Conservation (phyloP, 345 rosid species). For the Carallia brachiata region DNA sequence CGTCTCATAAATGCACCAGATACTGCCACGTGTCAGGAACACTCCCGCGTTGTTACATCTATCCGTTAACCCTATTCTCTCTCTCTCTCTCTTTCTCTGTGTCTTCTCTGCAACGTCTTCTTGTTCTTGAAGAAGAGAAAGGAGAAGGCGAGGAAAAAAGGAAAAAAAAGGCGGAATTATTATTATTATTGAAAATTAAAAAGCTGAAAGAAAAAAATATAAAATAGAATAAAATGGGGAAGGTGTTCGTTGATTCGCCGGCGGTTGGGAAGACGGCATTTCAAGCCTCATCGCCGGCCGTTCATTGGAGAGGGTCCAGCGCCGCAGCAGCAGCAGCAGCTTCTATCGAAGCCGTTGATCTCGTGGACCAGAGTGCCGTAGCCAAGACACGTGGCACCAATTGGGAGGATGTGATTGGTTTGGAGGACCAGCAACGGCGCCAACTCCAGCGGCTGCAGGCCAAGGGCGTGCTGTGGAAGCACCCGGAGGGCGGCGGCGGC, state of each 20-base stretch:
- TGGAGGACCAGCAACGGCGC: slow-evolving; percentile 89
- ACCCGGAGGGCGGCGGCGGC: slow-evolving; percentile 31
- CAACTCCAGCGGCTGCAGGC: slow-evolving; percentile 69
- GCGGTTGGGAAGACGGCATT: slow-evolving; percentile 40
- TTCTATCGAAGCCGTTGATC: slow-evolving; percentile 46
- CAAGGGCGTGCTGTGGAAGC: slow-evolving; percentile 87
- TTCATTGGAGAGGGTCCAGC: slow-evolving; percentile 51
- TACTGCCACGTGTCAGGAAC: slow-evolving; percentile 45
- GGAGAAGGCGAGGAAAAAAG: not conserved
- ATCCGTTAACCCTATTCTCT: slow-evolving; percentile 55
- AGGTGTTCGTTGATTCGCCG: slow-evolving; percentile 73
- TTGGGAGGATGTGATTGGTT: slow-evolving; percentile 84
- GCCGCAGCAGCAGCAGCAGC: not conserved
- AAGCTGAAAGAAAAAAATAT: not conserved
- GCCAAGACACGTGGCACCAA: slow-evolving; percentile 10
- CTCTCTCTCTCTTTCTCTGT: slow-evolving; percentile 24
- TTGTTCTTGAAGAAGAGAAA: slow-evolving; percentile 22
- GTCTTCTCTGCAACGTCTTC: slow-evolving; percentile 13
- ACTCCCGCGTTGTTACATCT: slow-evolving; percentile 56
- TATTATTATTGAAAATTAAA: not conserved
- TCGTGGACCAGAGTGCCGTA: slow-evolving; percentile 36
- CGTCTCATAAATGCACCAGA: slow-evolving; percentile 16
- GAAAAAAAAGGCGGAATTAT: no score
- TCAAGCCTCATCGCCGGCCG: slow-evolving; percentile 60
- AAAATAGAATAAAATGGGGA: slow-evolving; percentile 57